phyloP scores from a whole-genome alignment of 257 asterid species.

The Vinca minor region DNA sequence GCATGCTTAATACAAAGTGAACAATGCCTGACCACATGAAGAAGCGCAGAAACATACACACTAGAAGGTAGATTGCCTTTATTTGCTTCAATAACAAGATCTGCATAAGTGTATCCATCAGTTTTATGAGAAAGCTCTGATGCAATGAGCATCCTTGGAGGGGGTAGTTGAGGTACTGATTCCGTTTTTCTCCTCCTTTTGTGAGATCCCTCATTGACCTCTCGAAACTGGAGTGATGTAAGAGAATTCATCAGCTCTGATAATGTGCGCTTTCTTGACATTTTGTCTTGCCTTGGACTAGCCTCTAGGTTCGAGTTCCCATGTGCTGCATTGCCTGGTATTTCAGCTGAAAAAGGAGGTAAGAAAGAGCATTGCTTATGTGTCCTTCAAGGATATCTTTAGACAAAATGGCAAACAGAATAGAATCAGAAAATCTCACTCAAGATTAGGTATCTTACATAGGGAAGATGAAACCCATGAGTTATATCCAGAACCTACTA shows the following conservation, averaged over 20 bases:
- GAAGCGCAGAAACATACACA: slow-evolving; percentile 67
- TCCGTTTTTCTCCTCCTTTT: slow-evolving; percentile 63
- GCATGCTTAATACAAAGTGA: slow-evolving; percentile 95
- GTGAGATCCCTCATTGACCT: slow-evolving; percentile 31
- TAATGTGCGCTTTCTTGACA: slow-evolving; percentile 59
- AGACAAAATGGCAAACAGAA: slow-evolving; percentile 2
- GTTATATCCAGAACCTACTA: slow-evolving; percentile 40
- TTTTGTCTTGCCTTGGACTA: slow-evolving; percentile 33
- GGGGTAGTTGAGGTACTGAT: slow-evolving; percentile 30
- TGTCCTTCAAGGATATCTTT: not conserved
- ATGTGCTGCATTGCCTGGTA: slow-evolving; percentile 40
- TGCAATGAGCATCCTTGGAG: slow-evolving; percentile 34
- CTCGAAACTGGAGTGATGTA: slow-evolving; percentile 58
- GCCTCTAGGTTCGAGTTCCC: slow-evolving; percentile 37
- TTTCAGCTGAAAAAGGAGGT: slow-evolving; percentile 39
- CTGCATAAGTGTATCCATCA: slow-evolving; percentile 50
- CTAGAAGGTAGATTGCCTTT: slow-evolving; percentile 81
- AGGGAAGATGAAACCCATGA: slow-evolving; percentile 51
- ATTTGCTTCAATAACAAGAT: slow-evolving; percentile 80
- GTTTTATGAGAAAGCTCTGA: slow-evolving; percentile 39
- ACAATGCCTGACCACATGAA: slow-evolving; percentile 89
- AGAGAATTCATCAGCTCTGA: slow-evolving; percentile 61
- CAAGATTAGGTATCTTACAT: slow-evolving; percentile 45
- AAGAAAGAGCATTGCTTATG: slow-evolving; percentile 1
- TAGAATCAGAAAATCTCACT: not conserved